Conservation (phyloP, 441 rosid genomes). For the Sinapis alba region DNA sequence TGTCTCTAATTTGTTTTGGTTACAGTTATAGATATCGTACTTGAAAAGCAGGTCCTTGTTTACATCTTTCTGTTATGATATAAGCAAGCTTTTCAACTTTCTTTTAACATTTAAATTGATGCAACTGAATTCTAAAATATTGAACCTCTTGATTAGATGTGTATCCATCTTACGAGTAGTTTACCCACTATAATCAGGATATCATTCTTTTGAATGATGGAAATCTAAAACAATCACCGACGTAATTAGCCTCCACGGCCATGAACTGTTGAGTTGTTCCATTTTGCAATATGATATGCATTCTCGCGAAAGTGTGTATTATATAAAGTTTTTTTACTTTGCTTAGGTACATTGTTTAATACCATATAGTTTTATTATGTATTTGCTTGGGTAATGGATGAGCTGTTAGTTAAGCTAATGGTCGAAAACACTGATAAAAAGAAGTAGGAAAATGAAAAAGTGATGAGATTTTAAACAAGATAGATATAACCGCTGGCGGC, state of each 20-base stretch:
- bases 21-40: not conserved
- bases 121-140: not conserved
- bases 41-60: not conserved
- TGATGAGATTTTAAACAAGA: too few relatives aligned
- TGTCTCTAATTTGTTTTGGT: not conserved
- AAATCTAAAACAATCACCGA: not conserved
- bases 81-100: not conserved
- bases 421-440: not conserved
- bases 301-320: not conserved
- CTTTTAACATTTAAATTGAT: not conserved
- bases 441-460: too few relatives aligned
- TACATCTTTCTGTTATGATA: not conserved
- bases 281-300: not conserved
- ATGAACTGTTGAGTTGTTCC: too few relatives aligned
- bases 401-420: too few relatives aligned
- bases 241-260: not conserved
- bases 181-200: not conserved
- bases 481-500: too few relatives aligned
- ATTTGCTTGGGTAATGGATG: too few relatives aligned
- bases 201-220: too few relatives aligned
- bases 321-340: not conserved
- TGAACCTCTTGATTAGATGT: not conserved
- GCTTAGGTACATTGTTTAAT: not conserved
- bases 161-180: not conserved
- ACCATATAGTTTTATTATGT: not conserved